Evolutionary conservation across 2,329 filamentous ascomycete species (phyloP).

Genomic region (Calonectria montana): DNA sequence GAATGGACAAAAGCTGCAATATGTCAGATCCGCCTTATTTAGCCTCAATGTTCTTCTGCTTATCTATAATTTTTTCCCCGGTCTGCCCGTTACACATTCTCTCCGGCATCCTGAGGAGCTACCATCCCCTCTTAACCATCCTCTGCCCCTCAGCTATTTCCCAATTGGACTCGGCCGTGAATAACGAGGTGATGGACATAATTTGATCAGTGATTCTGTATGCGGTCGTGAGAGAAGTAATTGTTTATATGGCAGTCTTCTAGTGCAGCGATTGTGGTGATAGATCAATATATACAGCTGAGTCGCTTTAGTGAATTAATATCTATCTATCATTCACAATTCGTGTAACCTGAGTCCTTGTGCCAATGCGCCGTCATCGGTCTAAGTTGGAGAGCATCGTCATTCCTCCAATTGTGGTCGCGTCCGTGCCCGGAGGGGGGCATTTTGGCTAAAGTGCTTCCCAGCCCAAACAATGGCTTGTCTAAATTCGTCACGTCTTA

Average conservation of each 20-base stretch:
- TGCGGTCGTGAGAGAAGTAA: slow-evolving; percentile 49
- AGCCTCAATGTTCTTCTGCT: slow-evolving; percentile 70
- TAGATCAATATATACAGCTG: slow-evolving; percentile 66
- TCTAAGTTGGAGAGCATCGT: slow-evolving; percentile 66
- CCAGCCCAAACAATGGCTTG: slow-evolving; percentile 64
- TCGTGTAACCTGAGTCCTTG: slow-evolving; percentile 67
- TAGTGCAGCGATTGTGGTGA: slow-evolving; percentile 72
- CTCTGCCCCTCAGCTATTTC: slow-evolving; percentile 75
- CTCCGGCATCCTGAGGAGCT: slow-evolving; percentile 69
- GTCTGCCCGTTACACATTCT: slow-evolving; percentile 70
- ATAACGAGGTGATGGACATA: slow-evolving; percentile 14
- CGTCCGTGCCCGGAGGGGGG: slow-evolving; percentile 72
- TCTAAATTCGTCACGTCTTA: slow-evolving; percentile 74
- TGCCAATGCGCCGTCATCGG: slow-evolving; percentile 61
- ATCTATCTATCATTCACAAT: slow-evolving; percentile 62
- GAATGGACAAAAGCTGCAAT: slow-evolving; percentile 67
- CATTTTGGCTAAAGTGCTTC: slow-evolving; percentile 70
- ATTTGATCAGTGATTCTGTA: neutral
- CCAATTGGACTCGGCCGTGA: slow-evolving; percentile 74
- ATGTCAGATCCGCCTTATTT: slow-evolving; percentile 71
- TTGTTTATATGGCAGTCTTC: slow-evolving; percentile 73
- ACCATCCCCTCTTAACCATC: slow-evolving; percentile 75
- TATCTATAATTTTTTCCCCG: slow-evolving; percentile 63
- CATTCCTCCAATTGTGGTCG: slow-evolving; percentile 73
- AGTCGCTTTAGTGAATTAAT: slow-evolving; percentile 70